A percentile compares a stretch with the other conserved stretches of the same genome.
These are phyloP conservation scores for Penicillium lividum DNA, from an alignment of 495 filamentous ascomycete genomes.

Conservation along the genomic window DNA sequence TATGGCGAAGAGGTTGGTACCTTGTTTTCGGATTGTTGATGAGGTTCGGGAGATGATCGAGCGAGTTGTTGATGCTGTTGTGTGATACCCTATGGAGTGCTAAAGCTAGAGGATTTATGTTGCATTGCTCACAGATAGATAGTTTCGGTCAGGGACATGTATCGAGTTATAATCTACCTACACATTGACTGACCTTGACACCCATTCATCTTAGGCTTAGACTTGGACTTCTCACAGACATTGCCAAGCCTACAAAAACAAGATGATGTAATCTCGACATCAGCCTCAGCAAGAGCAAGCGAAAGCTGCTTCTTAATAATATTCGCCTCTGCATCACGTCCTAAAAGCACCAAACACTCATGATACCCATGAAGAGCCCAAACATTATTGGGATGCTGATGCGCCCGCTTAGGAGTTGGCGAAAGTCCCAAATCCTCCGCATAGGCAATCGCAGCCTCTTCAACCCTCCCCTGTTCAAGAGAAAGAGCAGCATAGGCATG, in stretches of 20 bases:
- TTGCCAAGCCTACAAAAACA: constrained; percentile 59
- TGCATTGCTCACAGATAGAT: too few relatives aligned
- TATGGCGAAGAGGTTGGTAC: constrained; percentile 20
- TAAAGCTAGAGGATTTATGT: too few relatives aligned
- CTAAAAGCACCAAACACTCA: constrained; percentile 59
- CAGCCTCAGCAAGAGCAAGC: constrained; percentile 54
- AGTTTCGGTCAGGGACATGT: too few relatives aligned
- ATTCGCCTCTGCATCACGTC: constrained; percentile 48
- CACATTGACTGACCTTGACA: constrained; percentile 3
- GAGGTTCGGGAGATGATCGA: constrained; percentile 29
- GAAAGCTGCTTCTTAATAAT: constrained; percentile 51
- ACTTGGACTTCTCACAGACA: constrained; percentile 4
- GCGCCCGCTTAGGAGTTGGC: constrained; percentile 53
- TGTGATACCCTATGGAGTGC: constrained; percentile 12
- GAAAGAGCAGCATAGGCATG: constrained; percentile 66
- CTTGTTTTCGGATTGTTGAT: constrained; percentile 32
- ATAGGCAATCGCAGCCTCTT: constrained; percentile 57
- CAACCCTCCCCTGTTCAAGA: constrained; percentile 58
- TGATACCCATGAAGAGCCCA: constrained; percentile 68
- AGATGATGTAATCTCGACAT: constrained; percentile 59
- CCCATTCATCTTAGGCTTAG: constrained; percentile 17
- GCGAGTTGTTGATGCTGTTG: constrained; percentile 21
- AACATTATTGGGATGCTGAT: constrained; percentile 65
- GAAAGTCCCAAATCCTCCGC: constrained; percentile 61
- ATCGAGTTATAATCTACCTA: too few relatives aligned